Conservation (phyloP, 805 yeast genomes). For the Kodamaea restingae region DNA sequence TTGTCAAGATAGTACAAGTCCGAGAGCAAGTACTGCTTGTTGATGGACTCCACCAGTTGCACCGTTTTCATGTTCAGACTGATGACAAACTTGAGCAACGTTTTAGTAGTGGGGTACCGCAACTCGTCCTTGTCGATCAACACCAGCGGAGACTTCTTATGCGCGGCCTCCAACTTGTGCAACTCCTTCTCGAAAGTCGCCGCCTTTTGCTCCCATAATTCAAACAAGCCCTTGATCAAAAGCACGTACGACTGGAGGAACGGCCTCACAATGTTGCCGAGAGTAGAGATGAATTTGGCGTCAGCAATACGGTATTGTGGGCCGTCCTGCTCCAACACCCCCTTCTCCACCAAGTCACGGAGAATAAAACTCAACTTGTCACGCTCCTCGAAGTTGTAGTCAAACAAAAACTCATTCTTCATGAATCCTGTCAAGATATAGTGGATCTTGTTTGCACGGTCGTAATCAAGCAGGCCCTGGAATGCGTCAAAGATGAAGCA, state of each 20-base stretch:
- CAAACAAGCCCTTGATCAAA: slow-evolving; percentile 18
- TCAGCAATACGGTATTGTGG: slow-evolving; percentile 20
- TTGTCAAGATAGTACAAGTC: slow-evolving; percentile 37
- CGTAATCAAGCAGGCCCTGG: slow-evolving; percentile 7
- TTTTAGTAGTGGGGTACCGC: slow-evolving; percentile 30
- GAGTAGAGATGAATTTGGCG: slow-evolving; percentile 18
- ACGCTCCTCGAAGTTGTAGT: slow-evolving; percentile 31
- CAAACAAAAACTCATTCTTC: slow-evolving; percentile 42
- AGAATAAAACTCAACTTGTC: slow-evolving; percentile 28
- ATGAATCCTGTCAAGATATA: slow-evolving; percentile 36
- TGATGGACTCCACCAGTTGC: slow-evolving; percentile 28
- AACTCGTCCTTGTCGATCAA: slow-evolving; percentile 13
- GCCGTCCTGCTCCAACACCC: slow-evolving; percentile 13
- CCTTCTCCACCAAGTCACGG: slow-evolving; percentile 17
- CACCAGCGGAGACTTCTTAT: slow-evolving; percentile 6
- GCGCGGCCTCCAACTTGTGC: slow-evolving; percentile 9
- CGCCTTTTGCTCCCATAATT: slow-evolving; percentile 14
- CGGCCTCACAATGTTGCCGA: slow-evolving; percentile 30
- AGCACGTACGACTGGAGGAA: slow-evolving; percentile 32
- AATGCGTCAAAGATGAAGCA: slow-evolving; percentile 25
- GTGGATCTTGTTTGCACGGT: slow-evolving; percentile 22
- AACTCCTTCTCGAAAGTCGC: slow-evolving; percentile 14
- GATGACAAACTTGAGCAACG: slow-evolving; percentile 26
- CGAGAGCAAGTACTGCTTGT: slow-evolving; percentile 40
- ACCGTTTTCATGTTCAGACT: slow-evolving; percentile 9